These are phyloP conservation scores for Linum tenue DNA, from an alignment of 345 rosid species.

Conservation along the genomic window DNA sequence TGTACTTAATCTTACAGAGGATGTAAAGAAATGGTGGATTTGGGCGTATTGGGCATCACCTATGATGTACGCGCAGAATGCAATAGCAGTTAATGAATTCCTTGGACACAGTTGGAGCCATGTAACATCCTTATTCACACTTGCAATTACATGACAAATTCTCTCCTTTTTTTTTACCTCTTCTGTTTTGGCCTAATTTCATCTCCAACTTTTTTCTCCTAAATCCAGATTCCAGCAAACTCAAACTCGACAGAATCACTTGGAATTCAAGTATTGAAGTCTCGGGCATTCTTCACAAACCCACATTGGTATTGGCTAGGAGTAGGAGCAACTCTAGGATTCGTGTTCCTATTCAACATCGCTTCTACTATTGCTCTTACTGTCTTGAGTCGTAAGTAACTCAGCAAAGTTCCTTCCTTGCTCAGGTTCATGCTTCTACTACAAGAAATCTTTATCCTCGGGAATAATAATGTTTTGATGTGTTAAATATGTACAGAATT, in stretches of 20 bases:
- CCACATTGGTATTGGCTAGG: slow-evolving; percentile 6
- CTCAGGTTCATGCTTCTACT: neutral
- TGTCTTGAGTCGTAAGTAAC: neutral
- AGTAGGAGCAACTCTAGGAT: neutral
- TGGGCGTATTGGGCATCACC: slow-evolving; percentile 1
- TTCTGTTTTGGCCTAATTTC: neutral
- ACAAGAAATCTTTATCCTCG: neutral
- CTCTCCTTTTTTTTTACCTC: too few species aligned
- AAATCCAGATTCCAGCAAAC: neutral
- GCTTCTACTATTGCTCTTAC: neutral
- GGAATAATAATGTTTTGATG: neutral
- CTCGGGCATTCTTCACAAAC: slow-evolving; percentile 1
- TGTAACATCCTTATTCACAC: neutral
- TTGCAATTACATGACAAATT: too few species aligned
- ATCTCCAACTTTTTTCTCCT: neutral
- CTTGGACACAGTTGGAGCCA: neutral
- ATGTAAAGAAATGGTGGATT: slow-evolving; percentile 8
- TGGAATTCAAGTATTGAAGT: slow-evolving; percentile 1
- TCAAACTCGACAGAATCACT: neutral
- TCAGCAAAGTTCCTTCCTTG: neutral
- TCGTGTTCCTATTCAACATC: neutral
- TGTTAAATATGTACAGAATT: neutral
- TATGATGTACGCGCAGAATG: slow-evolving; percentile 2
- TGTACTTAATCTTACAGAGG: neutral
- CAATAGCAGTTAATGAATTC: neutral